phyloP scores from a whole-genome alignment of 139 green algal species.

The Coelastrella sp. region DNA sequence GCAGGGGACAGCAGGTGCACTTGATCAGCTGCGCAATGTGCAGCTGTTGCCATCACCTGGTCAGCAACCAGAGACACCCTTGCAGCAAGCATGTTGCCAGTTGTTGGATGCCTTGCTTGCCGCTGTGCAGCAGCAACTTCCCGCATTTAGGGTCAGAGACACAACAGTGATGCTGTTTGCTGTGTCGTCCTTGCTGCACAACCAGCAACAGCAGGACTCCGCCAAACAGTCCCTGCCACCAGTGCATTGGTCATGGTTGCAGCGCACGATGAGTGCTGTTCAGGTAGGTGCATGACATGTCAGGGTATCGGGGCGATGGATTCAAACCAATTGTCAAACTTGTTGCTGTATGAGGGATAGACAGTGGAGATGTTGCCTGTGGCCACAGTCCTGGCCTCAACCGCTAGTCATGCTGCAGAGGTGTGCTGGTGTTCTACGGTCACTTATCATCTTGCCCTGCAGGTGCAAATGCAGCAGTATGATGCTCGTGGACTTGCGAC shows the following conservation, averaged over 20 bases:
- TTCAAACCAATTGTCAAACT: too few relatives aligned
- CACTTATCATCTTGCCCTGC: too few relatives aligned
- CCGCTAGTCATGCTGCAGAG: too few relatives aligned
- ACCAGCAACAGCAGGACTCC: background rate
- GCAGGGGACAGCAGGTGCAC: background rate
- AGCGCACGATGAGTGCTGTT: background rate
- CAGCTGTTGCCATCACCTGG: constrained; percentile 22
- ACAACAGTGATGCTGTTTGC: constrained; percentile 24
- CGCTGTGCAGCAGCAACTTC: constrained; percentile 15
- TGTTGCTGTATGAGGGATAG: too few relatives aligned
- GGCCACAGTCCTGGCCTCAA: too few relatives aligned
- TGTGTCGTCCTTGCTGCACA: constrained; percentile 5
- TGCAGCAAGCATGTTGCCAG: constrained; percentile 28
- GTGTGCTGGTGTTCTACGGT: too few relatives aligned
- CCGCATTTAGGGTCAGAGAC: background rate
- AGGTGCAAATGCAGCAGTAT: background rate
- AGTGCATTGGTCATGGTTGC: constrained; percentile 12
- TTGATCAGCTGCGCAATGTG: background rate
- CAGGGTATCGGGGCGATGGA: background rate
- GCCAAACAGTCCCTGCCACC: background rate
- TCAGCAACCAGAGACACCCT: constrained; percentile 7
- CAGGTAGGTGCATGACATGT: constrained; percentile 5
- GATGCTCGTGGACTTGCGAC: constrained; percentile 5
- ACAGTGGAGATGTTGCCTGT: too few relatives aligned
- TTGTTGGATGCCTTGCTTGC: constrained; percentile 23